Conservation (phyloP, 1,284 basidiomycete genomes). For the Porodaedalea pini region DNA sequence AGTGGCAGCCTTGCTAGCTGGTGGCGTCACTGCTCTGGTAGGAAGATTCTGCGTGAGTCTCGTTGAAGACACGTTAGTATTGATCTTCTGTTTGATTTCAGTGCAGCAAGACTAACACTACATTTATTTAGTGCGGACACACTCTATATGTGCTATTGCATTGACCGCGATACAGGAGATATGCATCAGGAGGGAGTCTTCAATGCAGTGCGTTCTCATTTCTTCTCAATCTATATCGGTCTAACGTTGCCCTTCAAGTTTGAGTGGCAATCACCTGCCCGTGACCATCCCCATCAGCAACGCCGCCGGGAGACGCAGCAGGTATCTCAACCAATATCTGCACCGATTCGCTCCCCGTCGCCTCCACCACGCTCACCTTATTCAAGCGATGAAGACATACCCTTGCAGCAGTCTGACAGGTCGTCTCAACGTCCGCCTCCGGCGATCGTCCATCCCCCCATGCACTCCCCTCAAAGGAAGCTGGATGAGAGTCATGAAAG, state of each 20-base stretch:
- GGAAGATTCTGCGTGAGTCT: slow-evolving; percentile 81
- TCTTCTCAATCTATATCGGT: background rate
- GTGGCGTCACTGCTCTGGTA: slow-evolving; percentile 76
- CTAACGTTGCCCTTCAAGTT: slow-evolving; percentile 4
- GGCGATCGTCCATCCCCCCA: background rate
- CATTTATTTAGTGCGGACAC: slow-evolving; percentile 59
- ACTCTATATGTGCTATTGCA: slow-evolving; percentile 85
- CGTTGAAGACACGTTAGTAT: slow-evolving; percentile 69
- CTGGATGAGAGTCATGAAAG: slow-evolving; percentile 14
- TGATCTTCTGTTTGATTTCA: too few relatives aligned
- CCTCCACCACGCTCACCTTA: background rate
- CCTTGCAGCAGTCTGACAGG: slow-evolving; percentile 1
- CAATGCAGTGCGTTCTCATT: slow-evolving; percentile 44
- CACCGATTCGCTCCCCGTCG: background rate
- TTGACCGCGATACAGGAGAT: slow-evolving; percentile 73
- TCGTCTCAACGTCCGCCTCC: background rate
- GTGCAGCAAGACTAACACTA: too few relatives aligned
- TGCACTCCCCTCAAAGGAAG: background rate
- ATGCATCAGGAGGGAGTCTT: slow-evolving; percentile 66
- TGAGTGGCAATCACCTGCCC: slow-evolving; percentile 16
- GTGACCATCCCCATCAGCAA: background rate
- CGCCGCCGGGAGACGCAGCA: background rate
- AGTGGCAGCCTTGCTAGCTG: slow-evolving; percentile 73
- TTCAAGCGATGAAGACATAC: slow-evolving; percentile 11
- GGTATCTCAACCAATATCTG: background rate